Evolutionary conservation across 2,329 filamentous ascomycete genomes (phyloP), one percentile per base, ranked within the genome.

Genomic region (Zopfia rhizophila): DNA sequence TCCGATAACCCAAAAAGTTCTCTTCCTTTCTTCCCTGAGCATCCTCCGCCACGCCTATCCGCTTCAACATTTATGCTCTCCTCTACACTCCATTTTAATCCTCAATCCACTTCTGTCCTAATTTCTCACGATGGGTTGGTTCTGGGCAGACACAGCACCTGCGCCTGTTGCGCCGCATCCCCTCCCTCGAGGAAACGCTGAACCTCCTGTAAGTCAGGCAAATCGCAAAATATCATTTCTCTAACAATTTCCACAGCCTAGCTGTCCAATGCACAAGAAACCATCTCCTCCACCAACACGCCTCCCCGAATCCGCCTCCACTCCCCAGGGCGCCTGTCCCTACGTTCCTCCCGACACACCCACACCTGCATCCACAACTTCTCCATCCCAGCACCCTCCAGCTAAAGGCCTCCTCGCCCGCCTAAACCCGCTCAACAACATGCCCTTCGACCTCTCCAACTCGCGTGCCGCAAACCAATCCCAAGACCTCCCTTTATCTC

Each of bases 401-500:
- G 67, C 62, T 41, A 68, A 74, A 29, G 83, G 84, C 0, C 81
- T 82, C 27, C 75, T 86, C 45, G 84, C 85, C n/a, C 86, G 82
- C 61, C 75, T 89, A 30, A 90, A 90, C 61, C 87, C 87, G 4
- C 81, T 99, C 40, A 99, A 99, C 78, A 97, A 93, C 79, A 99
- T 99, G 93, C 96, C 95, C 71, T 80, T 83, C 28, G 84, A 88
- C 51, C 80, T 97, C 32, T 93, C 92, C 5, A 93, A 97, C 75
- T 82, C 85, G 21, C 88, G 83, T 36, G 85, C 90, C 2, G 78
- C 84, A 0, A 79, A 89, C 53, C 94, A 99, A 73, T 82, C 83
- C 3, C 74, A 89, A 18, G 78, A 81, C 17, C 83, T 99, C 1
- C 89, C 92, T 0, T 88, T 92, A 2, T 82, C 86, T 5, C 89